Conservation (phyloP, 352 stramenopile genomes). For the Pythium brassicae region DNA sequence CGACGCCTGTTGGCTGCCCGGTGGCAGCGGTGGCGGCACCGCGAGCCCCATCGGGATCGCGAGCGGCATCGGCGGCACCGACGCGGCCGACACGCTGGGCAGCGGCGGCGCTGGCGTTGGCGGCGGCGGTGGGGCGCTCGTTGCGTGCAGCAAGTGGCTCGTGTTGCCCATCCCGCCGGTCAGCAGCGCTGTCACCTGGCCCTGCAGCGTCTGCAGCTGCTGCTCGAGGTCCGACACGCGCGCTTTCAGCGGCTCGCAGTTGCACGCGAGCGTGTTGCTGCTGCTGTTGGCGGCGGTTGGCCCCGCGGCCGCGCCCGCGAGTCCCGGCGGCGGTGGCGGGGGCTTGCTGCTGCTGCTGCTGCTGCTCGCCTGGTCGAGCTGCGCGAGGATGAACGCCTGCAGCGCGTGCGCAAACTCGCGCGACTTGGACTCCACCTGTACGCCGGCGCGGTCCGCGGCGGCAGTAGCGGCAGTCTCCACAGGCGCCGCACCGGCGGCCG, state of each 20-base stretch:
- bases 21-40: constrained; percentile 18
- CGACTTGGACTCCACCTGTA: constrained; percentile 44
- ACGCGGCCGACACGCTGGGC: not conserved
- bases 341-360: constrained; percentile 11
- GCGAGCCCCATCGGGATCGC: not conserved
- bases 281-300: too few relatives aligned
- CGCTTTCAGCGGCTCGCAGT: constrained; percentile 34
- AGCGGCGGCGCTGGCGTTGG: too few relatives aligned
- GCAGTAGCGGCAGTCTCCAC: too few relatives aligned
- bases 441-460: constrained; percentile 4
- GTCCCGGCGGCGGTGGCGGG: constrained; percentile 4
- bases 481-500: too few relatives aligned
- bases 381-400: constrained; percentile 42
- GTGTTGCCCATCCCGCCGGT: constrained; percentile 12
- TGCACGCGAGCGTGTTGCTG: too few relatives aligned
- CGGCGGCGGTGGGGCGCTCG: too few relatives aligned
- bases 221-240: constrained; percentile 51
- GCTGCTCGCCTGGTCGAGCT: constrained; percentile 23
- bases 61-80: not conserved
- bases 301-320: constrained; percentile 1
- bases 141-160: not conserved
- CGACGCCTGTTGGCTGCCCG: constrained; percentile 7
- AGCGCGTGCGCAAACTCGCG: constrained; percentile 56
- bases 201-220: constrained; percentile 44
- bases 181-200: constrained; percentile 25